Evolutionary conservation across 805 yeast species (phyloP).

Genomic region (Wickerhamia fluorescens): DNA sequence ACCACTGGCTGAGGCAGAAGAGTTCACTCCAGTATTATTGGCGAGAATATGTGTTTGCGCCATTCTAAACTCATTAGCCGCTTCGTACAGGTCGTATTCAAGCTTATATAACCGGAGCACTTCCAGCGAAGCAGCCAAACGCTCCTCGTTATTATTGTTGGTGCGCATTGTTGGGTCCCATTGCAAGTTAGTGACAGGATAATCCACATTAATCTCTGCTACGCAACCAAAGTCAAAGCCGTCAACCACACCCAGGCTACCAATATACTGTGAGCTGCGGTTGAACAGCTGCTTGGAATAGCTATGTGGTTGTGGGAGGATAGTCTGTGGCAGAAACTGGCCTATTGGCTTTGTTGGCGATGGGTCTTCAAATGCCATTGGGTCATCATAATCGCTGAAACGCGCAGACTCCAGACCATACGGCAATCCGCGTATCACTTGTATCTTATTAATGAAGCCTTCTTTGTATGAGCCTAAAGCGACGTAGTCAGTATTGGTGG

Average conservation of each 20-base stretch:
- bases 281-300: no score
- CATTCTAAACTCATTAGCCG: slow-evolving; percentile 24
- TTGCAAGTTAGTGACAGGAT: slow-evolving; percentile 64
- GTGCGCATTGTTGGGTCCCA: slow-evolving; percentile 64
- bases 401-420: no score
- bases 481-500: slow-evolving; percentile 36
- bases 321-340: not conserved
- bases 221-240: slow-evolving; percentile 39
- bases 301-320: slow-evolving; percentile 1
- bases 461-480: slow-evolving; percentile 79
- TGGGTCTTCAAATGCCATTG: slow-evolving; percentile 4
- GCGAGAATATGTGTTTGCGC: slow-evolving; percentile 36
- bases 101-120: slow-evolving; percentile 58
- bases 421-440: slow-evolving; percentile 33
- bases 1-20: slow-evolving; percentile 27
- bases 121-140: slow-evolving; percentile 67
- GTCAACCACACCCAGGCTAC: slow-evolving; percentile 7
- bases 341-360: no score
- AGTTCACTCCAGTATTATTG: slow-evolving; percentile 22
- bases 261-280: not conserved
- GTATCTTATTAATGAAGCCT: slow-evolving; percentile 62
- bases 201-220: slow-evolving; percentile 48
- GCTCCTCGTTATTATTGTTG: slow-evolving; percentile 19
- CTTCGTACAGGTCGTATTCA: slow-evolving; percentile 38
- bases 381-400: no score